Percentiles rank a stretch among this genome's conserved stretches.
These are phyloP conservation scores for Cladophialophora chaetospira DNA, from an alignment of 2,329 filamentous ascomycete species.

Conservation along the genomic window DNA sequence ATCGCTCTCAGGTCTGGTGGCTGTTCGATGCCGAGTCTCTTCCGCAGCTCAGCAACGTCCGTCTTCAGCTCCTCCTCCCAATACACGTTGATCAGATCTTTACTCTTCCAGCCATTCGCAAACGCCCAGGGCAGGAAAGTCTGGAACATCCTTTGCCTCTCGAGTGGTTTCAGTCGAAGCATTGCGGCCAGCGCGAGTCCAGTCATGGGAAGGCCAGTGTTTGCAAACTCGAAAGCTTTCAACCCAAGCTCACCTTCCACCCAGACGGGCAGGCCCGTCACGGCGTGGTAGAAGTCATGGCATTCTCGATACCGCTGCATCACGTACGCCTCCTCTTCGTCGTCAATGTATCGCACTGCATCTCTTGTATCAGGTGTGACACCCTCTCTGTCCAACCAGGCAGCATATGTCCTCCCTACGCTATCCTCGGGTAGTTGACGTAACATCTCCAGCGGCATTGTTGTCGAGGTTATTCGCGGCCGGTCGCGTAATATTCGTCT, in stretches of 20 bases:
- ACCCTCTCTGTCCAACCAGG: constrained; percentile 91
- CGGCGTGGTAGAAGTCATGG: constrained; percentile 95
- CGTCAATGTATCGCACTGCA: constrained; percentile 84
- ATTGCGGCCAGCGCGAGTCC: constrained; percentile 78
- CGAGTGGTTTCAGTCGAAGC: constrained; percentile 63
- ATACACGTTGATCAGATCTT: constrained; percentile 91
- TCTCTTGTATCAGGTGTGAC: constrained; percentile 89
- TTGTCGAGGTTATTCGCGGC: constrained; percentile 79
- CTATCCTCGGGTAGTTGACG: constrained; percentile 71
- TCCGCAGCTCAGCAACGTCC: constrained; percentile 74
- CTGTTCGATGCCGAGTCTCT: constrained; percentile 77
- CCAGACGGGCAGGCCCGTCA: constrained; percentile 86
- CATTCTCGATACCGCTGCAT: constrained; percentile 98
- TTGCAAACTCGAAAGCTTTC: constrained; percentile 96
- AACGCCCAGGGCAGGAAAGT: constrained; percentile 91
- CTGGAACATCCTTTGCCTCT: constrained; percentile 66
- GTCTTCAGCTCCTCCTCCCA: constrained; percentile 94
- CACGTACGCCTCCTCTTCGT: constrained; percentile 94
- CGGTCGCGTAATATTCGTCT: constrained; percentile 88
- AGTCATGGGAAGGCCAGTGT: constrained; percentile 93
- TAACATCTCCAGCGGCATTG: constrained; percentile 68
- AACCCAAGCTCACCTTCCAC: constrained; percentile 97
- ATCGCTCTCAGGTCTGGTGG: constrained; percentile 84
- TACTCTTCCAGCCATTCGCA: constrained; percentile 72
- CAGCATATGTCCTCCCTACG: constrained; percentile 79